Percentiles rank a stretch among this genome's conserved stretches.
phyloP scores from a whole-genome alignment of 2,329 filamentous ascomycete genomes.

The Penicillium sp. region DNA sequence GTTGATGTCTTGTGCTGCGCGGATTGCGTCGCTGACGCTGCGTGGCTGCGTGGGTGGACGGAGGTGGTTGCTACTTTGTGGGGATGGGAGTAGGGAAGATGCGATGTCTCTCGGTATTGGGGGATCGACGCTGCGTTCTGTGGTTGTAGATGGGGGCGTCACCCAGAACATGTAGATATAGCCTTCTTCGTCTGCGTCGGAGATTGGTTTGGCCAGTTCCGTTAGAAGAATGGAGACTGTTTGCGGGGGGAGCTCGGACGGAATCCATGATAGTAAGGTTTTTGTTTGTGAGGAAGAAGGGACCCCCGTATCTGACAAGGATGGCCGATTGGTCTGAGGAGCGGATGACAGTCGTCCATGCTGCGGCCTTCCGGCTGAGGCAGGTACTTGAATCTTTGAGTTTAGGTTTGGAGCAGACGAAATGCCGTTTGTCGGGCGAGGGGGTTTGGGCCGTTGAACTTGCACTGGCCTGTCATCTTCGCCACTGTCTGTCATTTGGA shows the following conservation, averaged over 20 bases:
- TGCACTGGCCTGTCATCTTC: conserved; percentile 29
- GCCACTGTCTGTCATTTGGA: conserved; percentile 29
- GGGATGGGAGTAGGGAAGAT: conserved; percentile 57
- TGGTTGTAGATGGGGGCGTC: conserved; percentile 61
- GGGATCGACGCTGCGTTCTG: conserved; percentile 22
- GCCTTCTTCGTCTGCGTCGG: conserved; percentile 72
- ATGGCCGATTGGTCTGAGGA: conserved; percentile 15
- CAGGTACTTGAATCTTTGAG: conserved; percentile 1
- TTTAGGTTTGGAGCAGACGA: conserved; percentile 10
- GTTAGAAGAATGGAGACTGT: conserved; percentile 69
- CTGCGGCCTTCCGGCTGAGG: conserved; percentile 7
- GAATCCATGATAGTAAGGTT: conserved; percentile 66
- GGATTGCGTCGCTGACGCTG: conserved; percentile 39
- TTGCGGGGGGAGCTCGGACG: conserved; percentile 62
- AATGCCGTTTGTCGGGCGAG: conserved; percentile 6
- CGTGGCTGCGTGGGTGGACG: conserved; percentile 27
- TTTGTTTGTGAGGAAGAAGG: conserved; percentile 41
- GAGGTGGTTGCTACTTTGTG: conserved; percentile 9
- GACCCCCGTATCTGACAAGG: conserved; percentile 13
- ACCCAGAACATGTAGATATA: conserved; percentile 99
- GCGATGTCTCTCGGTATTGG: conserved; percentile 57
- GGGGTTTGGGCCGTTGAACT: conserved; percentile 17
- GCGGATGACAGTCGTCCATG: conserved; percentile 7
- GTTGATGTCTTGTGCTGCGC: conserved; percentile 37
- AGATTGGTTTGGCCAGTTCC: conserved; percentile 75